Evolutionary conservation across 164 flowering plant species (phyloP).

Genomic region (Umbilicus rupestris): DNA sequence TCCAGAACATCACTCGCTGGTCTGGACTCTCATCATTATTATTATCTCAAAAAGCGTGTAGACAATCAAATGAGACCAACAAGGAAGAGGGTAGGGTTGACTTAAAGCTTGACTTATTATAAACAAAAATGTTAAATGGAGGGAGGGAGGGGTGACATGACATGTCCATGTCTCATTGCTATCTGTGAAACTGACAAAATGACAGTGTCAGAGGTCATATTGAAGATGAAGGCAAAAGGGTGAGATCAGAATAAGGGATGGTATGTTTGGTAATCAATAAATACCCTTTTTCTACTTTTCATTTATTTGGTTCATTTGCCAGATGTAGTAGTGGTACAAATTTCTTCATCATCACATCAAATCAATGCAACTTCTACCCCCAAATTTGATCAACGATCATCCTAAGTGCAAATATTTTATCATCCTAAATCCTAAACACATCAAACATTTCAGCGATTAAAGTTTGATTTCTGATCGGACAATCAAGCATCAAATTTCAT

Average conservation of each 20-base stretch:
- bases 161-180: conserved; percentile 9
- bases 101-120: background rate
- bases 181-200: conserved; percentile 5
- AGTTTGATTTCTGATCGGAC: too few relatives aligned
- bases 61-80: background rate
- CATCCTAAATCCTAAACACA: too few relatives aligned
- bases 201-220: conserved; percentile 7
- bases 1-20: conserved; percentile 3
- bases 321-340: background rate
- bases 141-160: conserved; percentile 1
- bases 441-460: too few relatives aligned
- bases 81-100: background rate
- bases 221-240: conserved; percentile 1
- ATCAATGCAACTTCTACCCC: background rate
- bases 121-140: background rate
- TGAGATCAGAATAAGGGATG: conserved; percentile 5
- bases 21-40: conserved; percentile 6
- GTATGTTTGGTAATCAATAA: conserved; percentile 4
- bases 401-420: too few relatives aligned
- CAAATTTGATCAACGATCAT: background rate
- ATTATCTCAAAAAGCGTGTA: conserved; percentile 4
- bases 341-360: background rate
- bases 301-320: background rate
- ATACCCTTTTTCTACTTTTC: background rate
- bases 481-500: too few relatives aligned